phyloP scores from a whole-genome alignment of 148 eudicot species.

The Rhododendron griersonianum region DNA sequence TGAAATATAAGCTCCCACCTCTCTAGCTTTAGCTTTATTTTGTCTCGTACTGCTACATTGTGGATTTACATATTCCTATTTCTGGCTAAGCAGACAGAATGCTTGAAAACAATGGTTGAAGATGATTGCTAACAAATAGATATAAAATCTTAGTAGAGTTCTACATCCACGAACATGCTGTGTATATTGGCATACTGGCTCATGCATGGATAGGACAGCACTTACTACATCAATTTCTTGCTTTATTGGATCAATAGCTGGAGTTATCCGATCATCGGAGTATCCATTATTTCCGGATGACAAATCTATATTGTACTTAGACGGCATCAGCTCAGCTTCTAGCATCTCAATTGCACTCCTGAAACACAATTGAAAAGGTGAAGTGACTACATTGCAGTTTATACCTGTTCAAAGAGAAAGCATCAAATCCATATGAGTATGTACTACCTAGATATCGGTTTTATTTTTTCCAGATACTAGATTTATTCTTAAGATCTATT shows the following conservation, averaged over 20 bases:
- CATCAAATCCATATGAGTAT: too few species aligned
- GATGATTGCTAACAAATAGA: background rate
- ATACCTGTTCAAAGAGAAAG: background rate
- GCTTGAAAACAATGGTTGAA: background rate
- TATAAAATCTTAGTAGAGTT: background rate
- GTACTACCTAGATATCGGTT: background rate
- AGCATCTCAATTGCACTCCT: conserved; percentile 91
- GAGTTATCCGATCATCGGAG: conserved; percentile 38
- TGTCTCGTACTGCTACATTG: background rate
- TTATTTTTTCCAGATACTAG: background rate
- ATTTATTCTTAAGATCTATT: background rate
- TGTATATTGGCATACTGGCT: background rate
- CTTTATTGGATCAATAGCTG: conserved; percentile 19
- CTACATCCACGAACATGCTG: background rate
- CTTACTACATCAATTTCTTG: conserved; percentile 54
- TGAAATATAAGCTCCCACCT: background rate
- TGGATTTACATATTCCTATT: background rate
- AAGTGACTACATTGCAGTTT: background rate
- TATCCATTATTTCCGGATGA: conserved; percentile 21
- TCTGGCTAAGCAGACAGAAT: background rate
- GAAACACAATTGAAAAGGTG: conserved; percentile 12
- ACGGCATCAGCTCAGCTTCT: conserved; percentile 62
- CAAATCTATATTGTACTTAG: conserved; percentile 18
- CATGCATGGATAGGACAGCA: background rate
- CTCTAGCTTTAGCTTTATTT: background rate